phyloP scores from a whole-genome alignment of 164 flowering plant species.

The Vitis amurensis region DNA sequence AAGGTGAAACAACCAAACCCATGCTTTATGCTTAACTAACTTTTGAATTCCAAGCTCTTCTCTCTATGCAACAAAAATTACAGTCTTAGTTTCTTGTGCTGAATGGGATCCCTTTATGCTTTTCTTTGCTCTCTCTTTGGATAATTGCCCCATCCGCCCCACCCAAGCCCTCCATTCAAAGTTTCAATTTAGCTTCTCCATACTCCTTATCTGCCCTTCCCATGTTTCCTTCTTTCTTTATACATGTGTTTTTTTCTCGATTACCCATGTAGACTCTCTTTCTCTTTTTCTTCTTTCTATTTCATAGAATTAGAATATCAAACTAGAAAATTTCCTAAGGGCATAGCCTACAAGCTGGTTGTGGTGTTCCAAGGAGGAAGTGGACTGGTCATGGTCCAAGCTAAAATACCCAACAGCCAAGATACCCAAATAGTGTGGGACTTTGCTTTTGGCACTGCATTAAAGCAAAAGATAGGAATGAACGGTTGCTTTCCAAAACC shows the following conservation, averaged over 20 bases:
- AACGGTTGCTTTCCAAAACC: constrained; percentile 19
- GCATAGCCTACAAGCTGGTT: background rate
- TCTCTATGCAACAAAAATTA: constrained; percentile 35
- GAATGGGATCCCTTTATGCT: constrained; percentile 53
- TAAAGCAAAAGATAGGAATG: constrained; percentile 19
- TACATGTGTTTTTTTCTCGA: constrained; percentile 1
- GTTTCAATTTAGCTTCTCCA: constrained; percentile 6
- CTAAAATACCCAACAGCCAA: background rate
- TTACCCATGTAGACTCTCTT: constrained; percentile 13
- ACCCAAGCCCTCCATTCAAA: constrained; percentile 16
- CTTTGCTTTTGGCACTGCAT: constrained; percentile 4
- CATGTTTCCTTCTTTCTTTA: constrained; percentile 4
- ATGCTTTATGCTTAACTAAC: constrained; percentile 11
- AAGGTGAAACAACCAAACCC: constrained; percentile 20
- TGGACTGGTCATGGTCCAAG: constrained; percentile 6
- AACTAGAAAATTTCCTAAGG: background rate
- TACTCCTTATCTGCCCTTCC: background rate
- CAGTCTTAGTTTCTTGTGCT: constrained; percentile 51
- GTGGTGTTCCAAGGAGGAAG: background rate
- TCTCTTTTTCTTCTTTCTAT: constrained; percentile 2
- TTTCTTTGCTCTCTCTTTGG: constrained; percentile 36
- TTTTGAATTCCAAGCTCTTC: constrained; percentile 49
- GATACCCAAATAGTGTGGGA: background rate
- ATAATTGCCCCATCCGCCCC: background rate
- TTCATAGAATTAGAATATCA: background rate